Conservation (phyloP, 768 basidiomycete genomes). For the Suillus weaverae region DNA sequence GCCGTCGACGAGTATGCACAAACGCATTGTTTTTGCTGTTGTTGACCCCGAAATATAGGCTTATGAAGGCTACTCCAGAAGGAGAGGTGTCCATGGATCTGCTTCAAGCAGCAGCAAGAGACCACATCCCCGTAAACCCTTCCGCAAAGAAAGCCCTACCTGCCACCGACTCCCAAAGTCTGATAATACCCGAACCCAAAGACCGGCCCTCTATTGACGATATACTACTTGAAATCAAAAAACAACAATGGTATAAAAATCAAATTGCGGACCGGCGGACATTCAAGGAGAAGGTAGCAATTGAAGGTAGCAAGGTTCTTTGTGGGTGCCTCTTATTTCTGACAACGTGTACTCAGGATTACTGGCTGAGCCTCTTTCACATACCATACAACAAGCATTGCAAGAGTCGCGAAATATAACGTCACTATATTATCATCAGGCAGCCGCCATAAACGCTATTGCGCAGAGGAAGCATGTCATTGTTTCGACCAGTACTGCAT, state of each 20-base stretch:
- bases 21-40: background rate
- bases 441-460: constrained; percentile 67
- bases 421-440: constrained; percentile 69
- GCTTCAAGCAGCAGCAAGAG: constrained; percentile 64
- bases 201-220: constrained; percentile 57
- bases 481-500: constrained; percentile 88
- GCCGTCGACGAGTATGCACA: constrained; percentile 67
- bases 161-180: background rate
- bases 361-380: constrained; percentile 60
- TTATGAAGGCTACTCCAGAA: constrained; percentile 52
- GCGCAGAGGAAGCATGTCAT: constrained; percentile 66
- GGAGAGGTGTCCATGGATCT: constrained; percentile 62
- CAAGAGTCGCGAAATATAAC: constrained; percentile 57
- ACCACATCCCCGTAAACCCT: constrained; percentile 72
- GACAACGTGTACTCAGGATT: constrained; percentile 31
- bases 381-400: constrained; percentile 55
- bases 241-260: constrained; percentile 63
- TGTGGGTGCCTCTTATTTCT: background rate
- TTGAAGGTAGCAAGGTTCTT: constrained; percentile 42
- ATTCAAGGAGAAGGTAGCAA: constrained; percentile 51
- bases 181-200: constrained; percentile 40
- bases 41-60: constrained; percentile 36
- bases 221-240: constrained; percentile 57
- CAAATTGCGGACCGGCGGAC: constrained; percentile 65
- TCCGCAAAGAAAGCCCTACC: constrained; percentile 11